Percentiles rank a stretch among this genome's conserved stretches.
phyloP scores from a whole-genome alignment of 345 rosid species.

The Eucalyptus cladocalyx region DNA sequence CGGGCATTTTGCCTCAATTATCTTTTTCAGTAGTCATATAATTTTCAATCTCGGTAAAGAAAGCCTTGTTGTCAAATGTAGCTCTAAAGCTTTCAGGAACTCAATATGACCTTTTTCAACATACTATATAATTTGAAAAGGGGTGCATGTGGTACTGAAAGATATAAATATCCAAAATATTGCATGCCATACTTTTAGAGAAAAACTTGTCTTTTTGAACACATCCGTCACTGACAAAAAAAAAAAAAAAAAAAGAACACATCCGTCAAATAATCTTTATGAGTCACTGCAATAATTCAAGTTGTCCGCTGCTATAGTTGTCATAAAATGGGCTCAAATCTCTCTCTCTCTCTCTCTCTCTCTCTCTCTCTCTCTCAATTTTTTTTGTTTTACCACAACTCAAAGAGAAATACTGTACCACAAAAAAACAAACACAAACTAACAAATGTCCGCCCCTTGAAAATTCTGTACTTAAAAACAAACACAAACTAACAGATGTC shows the following conservation, averaged over 20 bases:
- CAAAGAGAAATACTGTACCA: background rate
- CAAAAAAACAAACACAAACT: background rate
- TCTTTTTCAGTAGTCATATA: background rate
- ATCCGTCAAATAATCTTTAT: background rate
- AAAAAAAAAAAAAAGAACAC: no score
- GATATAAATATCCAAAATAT: background rate
- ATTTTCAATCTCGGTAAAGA: background rate
- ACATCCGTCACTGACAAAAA: background rate
- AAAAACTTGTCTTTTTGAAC: background rate
- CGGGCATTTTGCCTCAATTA: no score
- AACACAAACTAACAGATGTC: background rate
- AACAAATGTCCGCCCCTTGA: background rate
- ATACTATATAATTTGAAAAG: background rate
- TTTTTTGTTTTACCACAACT: background rate
- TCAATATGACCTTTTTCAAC: background rate
- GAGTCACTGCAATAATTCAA: background rate
- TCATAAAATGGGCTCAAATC: background rate
- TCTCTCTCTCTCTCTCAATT: background rate
- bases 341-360: background rate
- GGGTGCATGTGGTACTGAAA: background rate
- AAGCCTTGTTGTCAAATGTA: background rate
- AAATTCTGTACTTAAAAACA: background rate
- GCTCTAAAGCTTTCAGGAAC: background rate
- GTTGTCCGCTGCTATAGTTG: background rate
- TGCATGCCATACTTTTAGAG: background rate